A percentile compares a stretch with the other conserved stretches of the same genome.
Conservation (phyloP, 176 grass and related monocot species). For the Carex littledalei region DNA sequence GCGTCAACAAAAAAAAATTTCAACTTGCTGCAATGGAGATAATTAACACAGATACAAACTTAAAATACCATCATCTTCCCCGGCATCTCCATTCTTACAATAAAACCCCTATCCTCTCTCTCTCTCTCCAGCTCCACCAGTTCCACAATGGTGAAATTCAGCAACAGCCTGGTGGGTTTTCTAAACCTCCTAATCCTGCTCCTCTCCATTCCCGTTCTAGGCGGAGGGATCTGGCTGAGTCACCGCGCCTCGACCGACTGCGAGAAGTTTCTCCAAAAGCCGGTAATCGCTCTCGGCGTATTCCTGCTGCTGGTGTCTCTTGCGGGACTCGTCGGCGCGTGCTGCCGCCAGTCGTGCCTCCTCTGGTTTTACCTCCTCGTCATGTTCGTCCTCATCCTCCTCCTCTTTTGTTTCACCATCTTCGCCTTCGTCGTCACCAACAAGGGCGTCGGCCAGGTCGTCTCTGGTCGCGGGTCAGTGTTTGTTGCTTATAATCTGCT, state of each 20-base stretch:
- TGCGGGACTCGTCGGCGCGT: constrained; percentile 53
- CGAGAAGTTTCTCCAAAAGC: constrained; percentile 68
- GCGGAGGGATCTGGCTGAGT: constrained; percentile 63
- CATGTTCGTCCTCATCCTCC: constrained; percentile 74
- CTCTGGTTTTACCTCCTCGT: constrained; percentile 89
- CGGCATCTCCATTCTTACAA: background rate
- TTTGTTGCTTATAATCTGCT: background rate
- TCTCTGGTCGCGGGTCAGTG: constrained; percentile 35
- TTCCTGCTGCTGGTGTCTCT: constrained; percentile 61
- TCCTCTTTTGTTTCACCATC: constrained; percentile 61
- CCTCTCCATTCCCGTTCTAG: constrained; percentile 47
- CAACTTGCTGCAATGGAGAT: background rate
- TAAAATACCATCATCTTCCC: background rate
- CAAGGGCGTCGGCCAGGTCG: constrained; percentile 46
- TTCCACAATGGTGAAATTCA: constrained; percentile 51
- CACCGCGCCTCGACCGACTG: constrained; percentile 68
- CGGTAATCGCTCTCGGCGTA: constrained; percentile 46
- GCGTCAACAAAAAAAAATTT: background rate
- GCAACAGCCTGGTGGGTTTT: constrained; percentile 63
- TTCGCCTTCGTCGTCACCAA: constrained; percentile 91
- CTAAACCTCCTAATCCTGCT: constrained; percentile 55
- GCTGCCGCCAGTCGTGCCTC: constrained; percentile 64
- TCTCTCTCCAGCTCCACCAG: too few species aligned
- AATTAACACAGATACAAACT: background rate
- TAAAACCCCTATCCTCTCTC: too few species aligned